Evolutionary conservation across 2,329 filamentous ascomycete genomes (phyloP).

Genomic region (Arthrinium puccinioides): DNA sequence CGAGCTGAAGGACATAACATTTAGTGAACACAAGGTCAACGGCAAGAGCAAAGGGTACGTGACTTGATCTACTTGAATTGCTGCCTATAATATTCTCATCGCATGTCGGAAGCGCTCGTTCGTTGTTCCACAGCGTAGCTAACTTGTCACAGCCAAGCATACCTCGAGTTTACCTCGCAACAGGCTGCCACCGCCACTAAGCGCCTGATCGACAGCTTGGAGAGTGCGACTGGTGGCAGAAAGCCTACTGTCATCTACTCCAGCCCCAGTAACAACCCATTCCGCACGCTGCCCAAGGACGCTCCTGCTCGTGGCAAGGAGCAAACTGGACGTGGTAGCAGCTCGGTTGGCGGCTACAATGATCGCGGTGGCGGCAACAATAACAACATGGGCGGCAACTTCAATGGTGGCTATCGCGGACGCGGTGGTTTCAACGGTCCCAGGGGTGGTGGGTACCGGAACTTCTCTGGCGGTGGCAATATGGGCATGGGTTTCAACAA

Average conservation of each 20-base stretch:
- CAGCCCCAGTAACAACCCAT: constrained; percentile 73
- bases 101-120: no score
- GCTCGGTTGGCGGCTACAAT: constrained; percentile 41
- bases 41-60: constrained; percentile 95
- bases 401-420: constrained; percentile 14
- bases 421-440: constrained; percentile 22
- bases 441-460: constrained; percentile 23
- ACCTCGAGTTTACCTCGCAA: constrained; percentile 74
- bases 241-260: constrained; percentile 70
- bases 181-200: constrained; percentile 84
- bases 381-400: constrained; percentile 16
- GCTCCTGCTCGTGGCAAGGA: constrained; percentile 65
- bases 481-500: constrained; percentile 22
- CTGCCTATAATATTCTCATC: not conserved
- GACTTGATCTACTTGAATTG: no score
- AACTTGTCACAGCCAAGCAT: constrained; percentile 53
- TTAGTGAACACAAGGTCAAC: constrained; percentile 98
- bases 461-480: constrained; percentile 18
- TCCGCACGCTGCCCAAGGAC: constrained; percentile 86
- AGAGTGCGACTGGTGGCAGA: constrained; percentile 52
- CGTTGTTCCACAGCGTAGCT: no score
- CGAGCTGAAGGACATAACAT: constrained; percentile 86
- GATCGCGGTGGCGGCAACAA: constrained; percentile 21
- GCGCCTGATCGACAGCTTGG: constrained; percentile 65
- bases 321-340: constrained; percentile 40